Evolutionary conservation across 148 eudicot genomes (phyloP).

Genomic region (Limonium bicolor): DNA sequence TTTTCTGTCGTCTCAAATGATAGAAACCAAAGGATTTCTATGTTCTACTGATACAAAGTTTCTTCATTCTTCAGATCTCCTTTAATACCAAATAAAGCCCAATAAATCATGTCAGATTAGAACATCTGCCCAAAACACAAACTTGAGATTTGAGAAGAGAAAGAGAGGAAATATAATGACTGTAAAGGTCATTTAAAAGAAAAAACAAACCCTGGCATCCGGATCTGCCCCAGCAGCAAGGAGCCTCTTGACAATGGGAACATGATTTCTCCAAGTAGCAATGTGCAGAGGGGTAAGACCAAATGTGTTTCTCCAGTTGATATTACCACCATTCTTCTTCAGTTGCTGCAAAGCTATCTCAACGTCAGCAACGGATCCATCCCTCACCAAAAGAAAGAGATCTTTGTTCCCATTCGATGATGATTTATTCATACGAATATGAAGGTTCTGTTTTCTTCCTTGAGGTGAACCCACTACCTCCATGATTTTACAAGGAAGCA

Average conservation of each 20-base stretch:
- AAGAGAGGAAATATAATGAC: too few relatives aligned
- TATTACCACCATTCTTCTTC: slow-evolving; percentile 72
- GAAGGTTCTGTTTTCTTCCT: slow-evolving; percentile 41
- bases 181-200: too few relatives aligned
- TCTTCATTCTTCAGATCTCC: too few relatives aligned
- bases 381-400: slow-evolving; percentile 45
- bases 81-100: too few relatives aligned
- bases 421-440: slow-evolving; percentile 32
- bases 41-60: too few relatives aligned
- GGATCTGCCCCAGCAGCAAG: slow-evolving; percentile 96
- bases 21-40: too few relatives aligned
- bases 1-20: too few relatives aligned
- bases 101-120: too few relatives aligned
- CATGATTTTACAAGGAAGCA: too few relatives aligned
- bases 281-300: slow-evolving; percentile 84
- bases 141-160: too few relatives aligned
- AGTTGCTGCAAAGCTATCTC: slow-evolving; percentile 50
- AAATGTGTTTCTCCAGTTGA: slow-evolving; percentile 59
- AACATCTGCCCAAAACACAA: too few relatives aligned
- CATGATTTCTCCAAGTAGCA: slow-evolving; percentile 95
- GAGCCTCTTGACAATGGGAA: slow-evolving; percentile 73
- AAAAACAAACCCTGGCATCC: slow-evolving; percentile 83
- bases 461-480: slow-evolving; percentile 42
- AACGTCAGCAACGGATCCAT: slow-evolving; percentile 63
- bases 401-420: slow-evolving; percentile 32